Conservation (phyloP, 441 rosid species). For the Theobroma grandiflorum region DNA sequence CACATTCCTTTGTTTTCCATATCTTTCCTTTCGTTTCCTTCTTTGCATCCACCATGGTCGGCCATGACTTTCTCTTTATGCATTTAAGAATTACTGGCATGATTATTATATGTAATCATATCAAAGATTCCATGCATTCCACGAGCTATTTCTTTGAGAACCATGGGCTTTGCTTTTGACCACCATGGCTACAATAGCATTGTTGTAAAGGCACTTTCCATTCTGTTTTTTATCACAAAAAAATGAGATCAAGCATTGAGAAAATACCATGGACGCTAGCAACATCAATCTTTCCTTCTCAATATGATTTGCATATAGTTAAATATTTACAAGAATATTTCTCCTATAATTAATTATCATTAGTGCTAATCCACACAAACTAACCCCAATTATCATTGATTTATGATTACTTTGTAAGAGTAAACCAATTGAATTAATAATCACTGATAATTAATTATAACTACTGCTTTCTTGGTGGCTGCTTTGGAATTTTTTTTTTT, state of each 20-base stretch:
- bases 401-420: no score
- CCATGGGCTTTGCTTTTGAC: conserved; percentile 1
- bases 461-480: no score
- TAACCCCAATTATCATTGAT: neutral
- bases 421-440: no score
- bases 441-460: no score
- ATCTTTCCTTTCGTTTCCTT: neutral
- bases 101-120: neutral
- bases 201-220: neutral
- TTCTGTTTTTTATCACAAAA: neutral
- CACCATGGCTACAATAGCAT: neutral
- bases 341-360: neutral
- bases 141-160: neutral
- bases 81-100: neutral
- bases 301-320: neutral
- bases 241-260: neutral
- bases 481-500: no score
- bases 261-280: neutral
- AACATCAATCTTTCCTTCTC: neutral
- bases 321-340: no score
- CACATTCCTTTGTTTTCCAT: neutral
- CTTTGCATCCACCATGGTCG: neutral
- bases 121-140: neutral
- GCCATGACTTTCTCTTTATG: neutral
- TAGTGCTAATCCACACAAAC: neutral